Conservation (phyloP, 805 yeast species). For the Kurtzmaniella cleridarum region DNA sequence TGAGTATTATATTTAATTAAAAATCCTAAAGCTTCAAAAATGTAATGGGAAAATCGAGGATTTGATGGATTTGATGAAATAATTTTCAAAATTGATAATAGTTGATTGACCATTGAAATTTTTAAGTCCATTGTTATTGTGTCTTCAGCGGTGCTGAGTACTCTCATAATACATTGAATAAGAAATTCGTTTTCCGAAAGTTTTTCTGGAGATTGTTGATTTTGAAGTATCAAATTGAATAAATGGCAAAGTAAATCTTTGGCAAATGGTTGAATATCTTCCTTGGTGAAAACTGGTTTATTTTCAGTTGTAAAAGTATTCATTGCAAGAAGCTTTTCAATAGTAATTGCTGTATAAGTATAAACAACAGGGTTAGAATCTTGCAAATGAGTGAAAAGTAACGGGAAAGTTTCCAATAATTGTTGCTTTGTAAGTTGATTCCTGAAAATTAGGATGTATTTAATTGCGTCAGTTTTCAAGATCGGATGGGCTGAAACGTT, state of each 20-base stretch:
- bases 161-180: slow-evolving; percentile 84
- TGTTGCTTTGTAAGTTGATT: slow-evolving; percentile 89
- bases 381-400: slow-evolving; percentile 64
- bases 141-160: slow-evolving; percentile 68
- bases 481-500: slow-evolving; percentile 53
- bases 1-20: slow-evolving; percentile 49
- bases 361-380: slow-evolving; percentile 70
- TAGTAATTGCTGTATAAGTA: slow-evolving; percentile 89
- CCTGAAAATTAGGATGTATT: slow-evolving; percentile 82
- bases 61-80: slow-evolving; percentile 90
- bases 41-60: slow-evolving; percentile 86
- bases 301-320: slow-evolving; percentile 51
- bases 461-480: slow-evolving; percentile 86
- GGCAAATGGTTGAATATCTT: slow-evolving; percentile 60
- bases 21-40: slow-evolving; percentile 83
- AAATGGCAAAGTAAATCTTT: slow-evolving; percentile 59
- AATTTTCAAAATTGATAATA: slow-evolving; percentile 60
- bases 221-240: slow-evolving; percentile 54
- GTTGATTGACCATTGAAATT: slow-evolving; percentile 51
- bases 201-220: slow-evolving; percentile 69
- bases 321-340: slow-evolving; percentile 81
- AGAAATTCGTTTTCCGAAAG: slow-evolving; percentile 92
- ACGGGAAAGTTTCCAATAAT: slow-evolving; percentile 70
- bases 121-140: slow-evolving; percentile 41
- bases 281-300: slow-evolving; percentile 59